Evolutionary conservation across 2,329 filamentous ascomycete species (phyloP).

Genomic region (Hypocreales sp.): DNA sequence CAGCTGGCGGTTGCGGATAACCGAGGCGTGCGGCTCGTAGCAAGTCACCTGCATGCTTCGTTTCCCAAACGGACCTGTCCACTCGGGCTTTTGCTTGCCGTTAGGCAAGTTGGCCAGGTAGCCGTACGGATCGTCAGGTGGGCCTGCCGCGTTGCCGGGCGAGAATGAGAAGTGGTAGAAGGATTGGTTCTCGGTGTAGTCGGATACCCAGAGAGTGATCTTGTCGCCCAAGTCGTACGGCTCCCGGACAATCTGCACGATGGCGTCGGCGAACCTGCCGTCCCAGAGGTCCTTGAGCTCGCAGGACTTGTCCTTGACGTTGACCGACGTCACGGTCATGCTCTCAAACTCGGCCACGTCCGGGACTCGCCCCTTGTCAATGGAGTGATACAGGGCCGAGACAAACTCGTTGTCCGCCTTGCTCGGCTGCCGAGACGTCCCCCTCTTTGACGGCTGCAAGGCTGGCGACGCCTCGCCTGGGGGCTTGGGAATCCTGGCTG

Average conservation of each 20-base stretch:
- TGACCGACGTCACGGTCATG: constrained; percentile 21
- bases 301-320: constrained; percentile 40
- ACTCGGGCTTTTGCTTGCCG: constrained; percentile 20
- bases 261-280: constrained; percentile 47
- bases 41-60: constrained; percentile 56
- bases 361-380: constrained; percentile 28
- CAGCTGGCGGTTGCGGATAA: constrained; percentile 36
- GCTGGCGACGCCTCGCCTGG: constrained; percentile 20
- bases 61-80: constrained; percentile 62
- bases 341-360: constrained; percentile 24
- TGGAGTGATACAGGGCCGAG: constrained; percentile 28
- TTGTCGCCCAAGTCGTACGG: constrained; percentile 28
- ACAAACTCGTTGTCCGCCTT: constrained; percentile 25
- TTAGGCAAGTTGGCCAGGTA: constrained; percentile 25
- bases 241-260: constrained; percentile 51
- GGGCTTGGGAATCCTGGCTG: constrained; percentile 13
- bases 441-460: constrained; percentile 6
- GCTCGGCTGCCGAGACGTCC: constrained; percentile 8
- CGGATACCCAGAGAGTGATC: constrained; percentile 57
- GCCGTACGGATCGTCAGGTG: constrained; percentile 38
- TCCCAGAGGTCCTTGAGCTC: constrained; percentile 47
- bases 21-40: constrained; percentile 50
- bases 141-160: constrained; percentile 14
- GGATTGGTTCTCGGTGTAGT: constrained; percentile 58
- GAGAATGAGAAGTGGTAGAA: constrained; percentile 37